Percentiles rank a stretch among this genome's conserved stretches.
Conservation (phyloP, 2,329 filamentous ascomycete species). For the Cladophialophora carrionii region DNA sequence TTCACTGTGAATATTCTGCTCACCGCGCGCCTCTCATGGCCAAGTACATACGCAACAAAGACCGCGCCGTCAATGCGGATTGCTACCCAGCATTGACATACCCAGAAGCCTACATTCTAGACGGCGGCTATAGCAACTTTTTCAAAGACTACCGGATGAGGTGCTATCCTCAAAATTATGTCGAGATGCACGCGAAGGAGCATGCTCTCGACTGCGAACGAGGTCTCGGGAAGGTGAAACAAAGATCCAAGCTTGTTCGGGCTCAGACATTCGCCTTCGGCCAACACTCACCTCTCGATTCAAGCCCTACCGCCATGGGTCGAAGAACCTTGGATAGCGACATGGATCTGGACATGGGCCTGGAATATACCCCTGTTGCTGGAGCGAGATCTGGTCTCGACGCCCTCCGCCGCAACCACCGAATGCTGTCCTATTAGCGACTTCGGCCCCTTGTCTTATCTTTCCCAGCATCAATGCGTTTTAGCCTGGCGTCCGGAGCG, state of each 20-base stretch:
- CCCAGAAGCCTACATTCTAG: constrained; percentile 94
- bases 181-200: constrained; percentile 92
- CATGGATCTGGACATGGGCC: constrained; percentile 38
- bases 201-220: constrained; percentile 92
- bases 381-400: constrained; percentile 31
- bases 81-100: constrained; percentile 88
- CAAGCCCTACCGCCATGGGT: constrained; percentile 62
- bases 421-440: constrained; percentile 36
- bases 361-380: constrained; percentile 36
- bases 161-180: constrained; percentile 93
- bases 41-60: constrained; percentile 84
- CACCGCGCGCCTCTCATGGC: constrained; percentile 97
- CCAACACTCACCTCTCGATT: constrained; percentile 67
- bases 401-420: constrained; percentile 31
- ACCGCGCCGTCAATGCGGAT: constrained; percentile 82
- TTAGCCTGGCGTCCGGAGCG: constrained; percentile 37
- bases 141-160: constrained; percentile 76
- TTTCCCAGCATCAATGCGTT: constrained; percentile 26
- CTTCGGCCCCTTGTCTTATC: constrained; percentile 22
- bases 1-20: constrained; percentile 98
- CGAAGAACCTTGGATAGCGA: constrained; percentile 40
- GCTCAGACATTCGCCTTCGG: constrained; percentile 97
- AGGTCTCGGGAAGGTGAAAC: constrained; percentile 89
- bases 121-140: constrained; percentile 94
- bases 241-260: constrained; percentile 79